Conservation (phyloP, 257 asterid genomes). For the Buddleja alternifolia region DNA sequence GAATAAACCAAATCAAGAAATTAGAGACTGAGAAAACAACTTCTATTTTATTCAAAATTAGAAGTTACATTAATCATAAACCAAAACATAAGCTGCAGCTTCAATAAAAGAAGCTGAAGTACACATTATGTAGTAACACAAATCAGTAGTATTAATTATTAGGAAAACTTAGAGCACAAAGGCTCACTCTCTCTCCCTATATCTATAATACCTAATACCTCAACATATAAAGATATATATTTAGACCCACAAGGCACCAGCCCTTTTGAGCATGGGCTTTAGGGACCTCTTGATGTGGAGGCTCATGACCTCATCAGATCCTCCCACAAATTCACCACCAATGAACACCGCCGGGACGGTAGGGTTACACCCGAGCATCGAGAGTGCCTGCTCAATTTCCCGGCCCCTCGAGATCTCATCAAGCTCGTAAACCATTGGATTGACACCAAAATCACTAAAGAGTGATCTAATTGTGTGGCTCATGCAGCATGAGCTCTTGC, state of each 20-base stretch:
- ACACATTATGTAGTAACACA: neutral
- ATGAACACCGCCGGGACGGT: conserved; percentile 59
- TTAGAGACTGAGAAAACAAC: no score
- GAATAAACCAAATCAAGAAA: no score
- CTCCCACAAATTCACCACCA: conserved; percentile 56
- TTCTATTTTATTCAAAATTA: no score
- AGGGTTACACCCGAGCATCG: conserved; percentile 48
- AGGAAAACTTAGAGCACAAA: conserved; percentile 27
- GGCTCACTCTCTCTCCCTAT: conserved; percentile 7
- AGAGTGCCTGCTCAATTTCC: conserved; percentile 50
- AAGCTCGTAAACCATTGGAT: conserved; percentile 50
- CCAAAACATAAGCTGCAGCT: conserved; percentile 25
- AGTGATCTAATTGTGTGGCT: conserved; percentile 49
- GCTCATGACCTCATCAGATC: conserved; percentile 54
- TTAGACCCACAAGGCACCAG: conserved; percentile 55
- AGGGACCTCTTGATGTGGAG: conserved; percentile 48
- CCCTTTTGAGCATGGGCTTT: conserved; percentile 57
- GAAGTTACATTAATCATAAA: neutral
- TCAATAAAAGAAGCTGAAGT: conserved; percentile 36
- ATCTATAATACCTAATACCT: conserved; percentile 11
- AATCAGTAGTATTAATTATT: neutral
- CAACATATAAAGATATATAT: neutral
- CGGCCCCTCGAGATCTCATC: conserved; percentile 45
- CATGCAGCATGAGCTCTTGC: conserved; percentile 61
- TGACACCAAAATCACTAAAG: conserved; percentile 45